phyloP scores from a whole-genome alignment of 2,329 filamentous ascomycete genomes.

The Hawksworthiomyces lignivorus region DNA sequence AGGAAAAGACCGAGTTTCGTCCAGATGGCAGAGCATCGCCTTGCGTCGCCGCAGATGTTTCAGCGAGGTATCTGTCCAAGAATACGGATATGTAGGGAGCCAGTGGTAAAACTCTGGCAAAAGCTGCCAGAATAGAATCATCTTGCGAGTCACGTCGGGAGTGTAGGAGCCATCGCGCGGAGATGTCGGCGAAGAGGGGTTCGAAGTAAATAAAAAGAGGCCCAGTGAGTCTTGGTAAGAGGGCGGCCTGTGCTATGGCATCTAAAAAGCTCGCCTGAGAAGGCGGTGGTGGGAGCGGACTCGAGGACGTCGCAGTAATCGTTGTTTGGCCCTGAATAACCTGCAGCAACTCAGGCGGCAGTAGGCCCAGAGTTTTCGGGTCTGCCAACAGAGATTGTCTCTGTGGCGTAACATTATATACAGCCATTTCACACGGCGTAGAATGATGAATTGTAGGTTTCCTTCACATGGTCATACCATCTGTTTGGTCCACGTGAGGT shows the following conservation, averaged over 20 bases:
- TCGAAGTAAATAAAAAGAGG: conserved; percentile 68
- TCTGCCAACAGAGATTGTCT: conserved; percentile 50
- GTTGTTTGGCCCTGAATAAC: conserved; percentile 57
- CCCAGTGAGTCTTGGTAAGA: conserved; percentile 64
- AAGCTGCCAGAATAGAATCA: conserved; percentile 54
- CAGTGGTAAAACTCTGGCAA: conserved; percentile 74
- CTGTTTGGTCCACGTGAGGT: no score
- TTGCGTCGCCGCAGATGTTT: conserved; percentile 11
- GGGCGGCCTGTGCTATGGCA: conserved; percentile 59
- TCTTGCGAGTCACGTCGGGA: conserved; percentile 29
- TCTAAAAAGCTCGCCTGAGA: conserved; percentile 52
- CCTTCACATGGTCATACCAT: no score
- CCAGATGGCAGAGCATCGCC: no score
- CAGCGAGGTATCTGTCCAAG: conserved; percentile 42
- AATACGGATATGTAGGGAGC: conserved; percentile 72
- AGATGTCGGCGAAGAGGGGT: conserved; percentile 70
- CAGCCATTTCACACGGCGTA: no score
- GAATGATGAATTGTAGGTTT: no score
- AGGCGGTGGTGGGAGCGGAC: not conserved
- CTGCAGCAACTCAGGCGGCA: conserved; percentile 64
- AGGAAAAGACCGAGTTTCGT: not conserved
- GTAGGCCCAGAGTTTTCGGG: conserved; percentile 43
- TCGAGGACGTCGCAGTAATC: not conserved
- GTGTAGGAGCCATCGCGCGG: conserved; percentile 65
- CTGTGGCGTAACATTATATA: conserved; percentile 47